Base-by-base conservation (phyloP, 306 rosid species). In the Carpinus fangiana region DNA sequence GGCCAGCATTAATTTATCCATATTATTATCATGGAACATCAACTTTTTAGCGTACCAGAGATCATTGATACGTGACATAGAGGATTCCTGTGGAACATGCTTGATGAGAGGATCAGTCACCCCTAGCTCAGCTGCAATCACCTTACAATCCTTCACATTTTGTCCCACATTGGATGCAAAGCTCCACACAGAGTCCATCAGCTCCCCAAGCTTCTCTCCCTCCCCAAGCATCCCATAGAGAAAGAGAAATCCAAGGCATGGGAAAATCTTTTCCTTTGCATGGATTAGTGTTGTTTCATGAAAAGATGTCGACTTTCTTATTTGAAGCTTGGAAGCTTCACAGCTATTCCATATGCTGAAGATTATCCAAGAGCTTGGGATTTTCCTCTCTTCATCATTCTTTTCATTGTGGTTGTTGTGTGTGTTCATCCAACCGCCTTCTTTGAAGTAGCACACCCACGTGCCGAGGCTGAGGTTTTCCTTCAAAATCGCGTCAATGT, bases 331-430 rank as follows among this genome's bases (percentile, higher is more conserved):
- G 56, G 74, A 79, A 36, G 92, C 80, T 60, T 86, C 89, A 80
- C 89, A 85, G 16, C 87, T 85, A 26, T 87, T 89, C 97, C 94
- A 91, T 76, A 91, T 73, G 87, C 94, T 91, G 56, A 91, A 89
- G 20, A 89, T 82, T 34, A 90, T 73, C 97, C 94, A 91, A 56
- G 96, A 87, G 61, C 79, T 77, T 74, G 83, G 79, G 57, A 65
- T 57, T 87, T 83, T 80, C 52, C 78, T 66, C 71, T 73, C 65
- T n/a, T 78, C 78, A 60, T 83, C 47, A 34, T 61, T 52, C 4
- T 76, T 56, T 74, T 81, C 77, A 52, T 77, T 71, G 38, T 67
- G 72, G 56, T 51, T 71, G 38, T 67, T 67, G 56, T 51, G 57
- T 65, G 77, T 62, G 79, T 85, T 77, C 77, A 83, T 70, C 85